phyloP scores from a whole-genome alignment of 805 yeast genomes.

The Lachancea nothofagi region DNA sequence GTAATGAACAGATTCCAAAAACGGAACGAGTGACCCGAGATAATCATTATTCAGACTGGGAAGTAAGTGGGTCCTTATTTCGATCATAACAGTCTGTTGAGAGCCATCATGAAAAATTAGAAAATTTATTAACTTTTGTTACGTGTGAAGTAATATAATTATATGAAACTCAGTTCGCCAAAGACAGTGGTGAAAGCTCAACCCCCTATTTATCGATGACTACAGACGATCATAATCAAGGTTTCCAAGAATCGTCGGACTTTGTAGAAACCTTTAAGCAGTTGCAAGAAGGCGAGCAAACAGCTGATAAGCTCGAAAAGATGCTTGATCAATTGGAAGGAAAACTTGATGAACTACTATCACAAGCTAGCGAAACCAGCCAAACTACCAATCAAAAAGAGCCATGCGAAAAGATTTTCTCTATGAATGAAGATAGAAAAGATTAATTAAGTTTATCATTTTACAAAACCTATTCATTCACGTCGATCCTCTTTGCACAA shows the following conservation, averaged over 20 bases:
- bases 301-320: constrained; percentile 55
- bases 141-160: background rate
- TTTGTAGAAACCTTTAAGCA: constrained; percentile 38
- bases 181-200: background rate
- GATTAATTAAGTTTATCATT: background rate
- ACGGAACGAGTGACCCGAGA: no score
- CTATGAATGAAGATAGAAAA: background rate
- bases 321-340: constrained; percentile 61
- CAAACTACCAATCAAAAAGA: background rate
- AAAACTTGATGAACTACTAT: constrained; percentile 40
- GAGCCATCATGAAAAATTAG: background rate
- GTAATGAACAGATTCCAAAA: background rate
- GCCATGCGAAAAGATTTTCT: background rate
- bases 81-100: no score
- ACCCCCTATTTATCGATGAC: background rate
- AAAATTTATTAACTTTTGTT: background rate
- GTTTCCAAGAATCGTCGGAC: constrained; percentile 6
- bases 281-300: constrained; percentile 61
- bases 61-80: no score
- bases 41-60: no score
- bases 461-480: no score
- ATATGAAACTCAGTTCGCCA: background rate
- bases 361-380: background rate
- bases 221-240: constrained; percentile 7
- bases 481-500: constrained; percentile 12